These are phyloP conservation scores for Xylaria digitata DNA, from an alignment of 2,329 filamentous ascomycete species.

Conservation along the genomic window DNA sequence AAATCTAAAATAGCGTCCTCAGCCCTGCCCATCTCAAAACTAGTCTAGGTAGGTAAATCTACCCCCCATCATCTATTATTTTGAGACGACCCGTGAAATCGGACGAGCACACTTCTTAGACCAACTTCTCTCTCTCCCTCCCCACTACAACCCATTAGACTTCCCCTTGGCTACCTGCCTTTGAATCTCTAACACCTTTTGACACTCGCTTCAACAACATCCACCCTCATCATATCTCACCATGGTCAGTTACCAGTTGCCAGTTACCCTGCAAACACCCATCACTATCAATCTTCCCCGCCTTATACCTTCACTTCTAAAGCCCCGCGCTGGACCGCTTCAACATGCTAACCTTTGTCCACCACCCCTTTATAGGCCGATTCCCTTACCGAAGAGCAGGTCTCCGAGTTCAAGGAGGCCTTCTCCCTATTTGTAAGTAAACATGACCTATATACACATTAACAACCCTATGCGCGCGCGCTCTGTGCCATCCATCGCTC, in stretches of 20 bases:
- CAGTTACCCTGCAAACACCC: conserved; percentile 16
- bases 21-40: conserved; percentile 31
- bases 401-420: conserved; percentile 99
- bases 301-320: conserved; percentile 41
- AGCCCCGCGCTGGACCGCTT: conserved; percentile 40
- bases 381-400: conserved; percentile 99
- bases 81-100: conserved; percentile 26
- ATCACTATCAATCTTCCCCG: conserved; percentile 24
- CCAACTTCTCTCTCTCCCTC: conserved; percentile 22
- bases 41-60: background rate
- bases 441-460: background rate
- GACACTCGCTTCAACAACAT: conserved; percentile 28
- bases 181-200: conserved; percentile 7
- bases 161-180: conserved; percentile 24
- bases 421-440: conserved; percentile 98
- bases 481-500: background rate
- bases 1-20: conserved; percentile 30
- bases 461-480: background rate
- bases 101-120: conserved; percentile 11
- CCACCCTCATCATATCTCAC: conserved; percentile 14
- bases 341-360: conserved; percentile 38
- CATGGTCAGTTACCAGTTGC: conserved; percentile 39
- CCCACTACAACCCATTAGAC: conserved; percentile 28
- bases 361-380: conserved; percentile 74
- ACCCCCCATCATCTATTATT: conserved; percentile 27